Base-by-base conservation (phyloP, 2,329 filamentous ascomycete genomes). In the Epicoccum sorghinum region DNA sequence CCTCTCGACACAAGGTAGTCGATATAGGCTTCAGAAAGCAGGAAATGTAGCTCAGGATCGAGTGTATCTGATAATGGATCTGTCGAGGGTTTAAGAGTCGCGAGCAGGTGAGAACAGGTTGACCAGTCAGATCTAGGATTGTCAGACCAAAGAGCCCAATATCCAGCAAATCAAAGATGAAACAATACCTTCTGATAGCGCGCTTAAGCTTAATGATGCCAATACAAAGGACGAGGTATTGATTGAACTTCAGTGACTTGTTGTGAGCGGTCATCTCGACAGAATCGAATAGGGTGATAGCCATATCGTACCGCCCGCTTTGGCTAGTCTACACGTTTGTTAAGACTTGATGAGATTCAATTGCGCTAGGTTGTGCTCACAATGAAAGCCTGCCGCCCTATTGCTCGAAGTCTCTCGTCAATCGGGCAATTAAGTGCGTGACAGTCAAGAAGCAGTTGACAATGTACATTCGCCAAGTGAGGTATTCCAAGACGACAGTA, bases 321-420 rank as follows among this genome's bases (percentile, higher is more conserved):
- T 87, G 83, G 7, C 85, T 82, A 5, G 89, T 78, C 75, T 81
- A 52, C 8, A 22, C 7, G 3, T 7, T 14, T 14, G 14, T 56
- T 18, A 56, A 39, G n/a, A 43, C 35, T 35, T 12, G 10, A 7
- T 1, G 10, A n/a, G 12, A n/a, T 4, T 6, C 14, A 2, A n/a
- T 14, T 30, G 10, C 22, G n/a, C 3, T 8, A 29, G 9, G 10
- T 0, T 32, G 7, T 12, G 25, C 45, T 4, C 63, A 84, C 79
- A 44, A 87, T 79, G 55, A 88, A 84, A 2, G 91, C 88, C 51
- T 87, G 82, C 4, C 89, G 85, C 63, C 90, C 91, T 0, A 82
- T 86, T 30, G 90, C 84, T 63, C 89, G 90, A 29, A 97, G 80
- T 44, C 86, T 83, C 63, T 98, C 93, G 59, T 96, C 91, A 38